A percentile compares a stretch with the other conserved stretches of the same genome.
Evolutionary conservation across 257 asterid species (phyloP).

Genomic region (Salvia splendens): DNA sequence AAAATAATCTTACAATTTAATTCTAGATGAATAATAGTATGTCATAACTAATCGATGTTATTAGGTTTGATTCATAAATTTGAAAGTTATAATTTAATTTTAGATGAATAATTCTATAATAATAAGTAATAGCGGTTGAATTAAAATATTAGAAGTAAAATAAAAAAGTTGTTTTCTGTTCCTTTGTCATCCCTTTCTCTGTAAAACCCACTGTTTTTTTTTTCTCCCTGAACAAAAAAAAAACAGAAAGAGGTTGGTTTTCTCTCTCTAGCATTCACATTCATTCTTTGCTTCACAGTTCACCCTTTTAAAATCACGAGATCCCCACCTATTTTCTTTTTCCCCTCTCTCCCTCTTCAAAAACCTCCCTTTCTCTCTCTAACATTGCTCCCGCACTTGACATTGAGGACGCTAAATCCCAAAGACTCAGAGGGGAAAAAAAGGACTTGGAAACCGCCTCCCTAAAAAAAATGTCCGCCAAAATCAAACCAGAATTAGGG

Average conservation of each 20-base stretch:
- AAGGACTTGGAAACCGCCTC: too few relatives aligned
- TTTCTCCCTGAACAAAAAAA: too few relatives aligned
- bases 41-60: too few relatives aligned
- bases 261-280: slow-evolving; percentile 46
- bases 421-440: not conserved
- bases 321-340: slow-evolving; percentile 41
- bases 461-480: slow-evolving; percentile 42
- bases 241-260: not conserved
- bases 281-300: slow-evolving; percentile 54
- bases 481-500: slow-evolving; percentile 38
- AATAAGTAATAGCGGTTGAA: too few relatives aligned
- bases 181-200: slow-evolving; percentile 15
- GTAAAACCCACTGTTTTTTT: slow-evolving; percentile 35
- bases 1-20: too few relatives aligned
- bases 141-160: too few relatives aligned
- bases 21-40: too few relatives aligned
- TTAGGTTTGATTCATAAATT: too few relatives aligned
- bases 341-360: not conserved
- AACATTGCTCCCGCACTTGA: not conserved
- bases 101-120: too few relatives aligned
- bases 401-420: slow-evolving; percentile 34
- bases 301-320: slow-evolving; percentile 54
- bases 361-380: slow-evolving; percentile 19
- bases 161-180: slow-evolving; percentile 14
- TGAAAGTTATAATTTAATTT: too few relatives aligned